phyloP scores from a whole-genome alignment of 495 filamentous ascomycete species.

The Trichoderma gamsii region DNA sequence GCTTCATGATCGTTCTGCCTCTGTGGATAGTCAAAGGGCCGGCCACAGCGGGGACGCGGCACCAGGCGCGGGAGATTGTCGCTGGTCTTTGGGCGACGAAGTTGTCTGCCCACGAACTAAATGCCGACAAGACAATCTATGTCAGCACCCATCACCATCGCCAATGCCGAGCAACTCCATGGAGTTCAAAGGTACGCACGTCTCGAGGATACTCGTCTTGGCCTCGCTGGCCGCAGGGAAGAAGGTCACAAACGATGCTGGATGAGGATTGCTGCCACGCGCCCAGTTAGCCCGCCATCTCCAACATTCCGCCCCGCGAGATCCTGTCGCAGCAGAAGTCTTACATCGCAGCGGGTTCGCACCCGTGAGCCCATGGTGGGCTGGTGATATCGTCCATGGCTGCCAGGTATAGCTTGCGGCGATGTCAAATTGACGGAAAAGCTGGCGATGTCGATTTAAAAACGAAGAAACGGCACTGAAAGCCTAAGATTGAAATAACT shows the following conservation, averaged over 20 bases:
- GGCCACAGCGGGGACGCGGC: conserved; percentile 1
- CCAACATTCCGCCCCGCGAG: neutral
- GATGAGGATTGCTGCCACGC: conserved; percentile 10
- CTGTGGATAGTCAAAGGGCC: neutral
- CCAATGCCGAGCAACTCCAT: no score
- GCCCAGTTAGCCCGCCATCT: conserved; percentile 6
- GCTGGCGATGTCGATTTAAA: no score
- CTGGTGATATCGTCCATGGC: neutral
- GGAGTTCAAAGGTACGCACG: neutral
- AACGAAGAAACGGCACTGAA: no score
- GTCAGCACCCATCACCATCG: neutral
- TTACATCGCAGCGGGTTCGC: neutral
- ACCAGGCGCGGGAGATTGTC: neutral
- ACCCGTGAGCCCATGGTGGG: neutral
- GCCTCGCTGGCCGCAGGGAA: neutral
- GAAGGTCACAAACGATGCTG: conserved; percentile 5
- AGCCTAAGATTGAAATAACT: no score
- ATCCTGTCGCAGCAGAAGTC: neutral
- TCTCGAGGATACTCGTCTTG: neutral
- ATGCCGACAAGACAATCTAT: neutral
- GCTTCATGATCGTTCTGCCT: conserved; percentile 6
- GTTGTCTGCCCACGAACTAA: conserved; percentile 4
- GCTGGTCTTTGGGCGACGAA: neutral
- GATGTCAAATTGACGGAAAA: neutral
- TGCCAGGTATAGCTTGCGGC: neutral